Evolutionary conservation across 148 eudicot species (phyloP), one percentile per base, ranked within the genome.

Genomic region (Cornus controversa): DNA sequence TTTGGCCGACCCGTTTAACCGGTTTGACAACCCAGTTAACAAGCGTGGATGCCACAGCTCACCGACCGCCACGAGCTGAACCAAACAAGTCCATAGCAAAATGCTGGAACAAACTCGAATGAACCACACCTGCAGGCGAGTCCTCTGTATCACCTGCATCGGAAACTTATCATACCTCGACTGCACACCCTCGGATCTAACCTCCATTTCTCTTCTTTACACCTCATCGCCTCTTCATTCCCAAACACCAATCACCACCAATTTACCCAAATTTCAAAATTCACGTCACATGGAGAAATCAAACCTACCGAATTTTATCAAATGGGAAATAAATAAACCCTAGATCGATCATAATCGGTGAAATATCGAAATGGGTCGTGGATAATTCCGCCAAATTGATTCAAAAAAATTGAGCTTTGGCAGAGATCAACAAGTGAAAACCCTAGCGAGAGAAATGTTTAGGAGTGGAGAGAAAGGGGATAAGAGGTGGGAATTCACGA

Each of bases 71-170:
- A 95, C 85, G 64, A 95, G 93, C 74, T 95, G 98, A 82, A 91
- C 91, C 83, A 95, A 82, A 83, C 94, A 90, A 68, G 98, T 95
- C 97, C 97, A 95, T 67, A 95, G 84, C 79, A 95, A 77, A 87
- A 95, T 90, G 78, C 93, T 93, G 9, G 93, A 91, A 80, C 96
- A 95, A 76, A 93, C 88, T 87, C 93, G 85, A 53, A 95, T 81
- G 80, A 95, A 95, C 93, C 97, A 95, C 45, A 89, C 94, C 79
- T 88, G 90, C 36, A 95, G 82, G 45, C 97, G 89, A 23, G 93
- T 91, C 75, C 92, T 86, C 47, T 82, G 93, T 36, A 90, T 74
- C 80, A 80, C 77, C 66, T 80, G 86, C 63, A 78, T 83, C 60
- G 89, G 85, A 36, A 81, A 67, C 85, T 94, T 92, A 24, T 87